These are phyloP conservation scores for Saccharum hybrid DNA, from an alignment of 202 grass and related monocot genomes.

Conservation along the genomic window DNA sequence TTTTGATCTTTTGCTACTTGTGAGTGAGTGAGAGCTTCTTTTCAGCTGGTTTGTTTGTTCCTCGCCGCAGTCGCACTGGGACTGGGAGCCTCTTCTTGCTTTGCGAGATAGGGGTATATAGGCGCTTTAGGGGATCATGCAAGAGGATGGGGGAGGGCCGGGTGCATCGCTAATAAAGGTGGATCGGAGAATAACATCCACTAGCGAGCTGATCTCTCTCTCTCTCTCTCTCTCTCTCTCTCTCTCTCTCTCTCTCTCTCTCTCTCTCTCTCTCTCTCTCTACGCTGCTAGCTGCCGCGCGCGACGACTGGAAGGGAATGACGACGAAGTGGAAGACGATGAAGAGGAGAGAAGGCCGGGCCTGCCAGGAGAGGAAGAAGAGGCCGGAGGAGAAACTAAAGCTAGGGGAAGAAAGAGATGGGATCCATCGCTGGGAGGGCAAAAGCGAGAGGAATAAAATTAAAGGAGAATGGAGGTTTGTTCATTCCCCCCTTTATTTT, in stretches of 20 bases:
- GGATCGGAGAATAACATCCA: slow-evolving; percentile 63
- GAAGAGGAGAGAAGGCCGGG: not conserved
- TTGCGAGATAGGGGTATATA: slow-evolving; percentile 60
- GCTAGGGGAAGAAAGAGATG: slow-evolving; percentile 31
- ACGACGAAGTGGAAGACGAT: slow-evolving; percentile 30
- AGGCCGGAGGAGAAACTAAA: not conserved
- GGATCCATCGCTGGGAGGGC: not conserved
- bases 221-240: too few relatives aligned
- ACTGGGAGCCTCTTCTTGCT: not conserved
- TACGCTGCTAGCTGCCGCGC: not conserved
- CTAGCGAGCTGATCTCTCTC: not conserved
- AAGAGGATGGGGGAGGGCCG: slow-evolving; percentile 40
- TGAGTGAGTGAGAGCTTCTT: slow-evolving; percentile 41
- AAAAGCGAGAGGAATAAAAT: slow-evolving; percentile 51
- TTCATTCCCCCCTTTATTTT: slow-evolving; percentile 18
- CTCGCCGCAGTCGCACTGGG: slow-evolving; percentile 39
- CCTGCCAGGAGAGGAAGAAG: not conserved
- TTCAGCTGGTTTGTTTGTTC: slow-evolving; percentile 47
- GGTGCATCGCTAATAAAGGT: slow-evolving; percentile 49
- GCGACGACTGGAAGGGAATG: slow-evolving; percentile 35
- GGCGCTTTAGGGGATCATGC: slow-evolving; percentile 59
- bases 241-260: too few relatives aligned
- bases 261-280: too few relatives aligned
- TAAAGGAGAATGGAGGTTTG: slow-evolving; percentile 39
- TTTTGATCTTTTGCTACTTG: slow-evolving; percentile 62